Base-by-base conservation (phyloP, 495 filamentous ascomycete genomes). In the Polyplosphaeria fusca region DNA sequence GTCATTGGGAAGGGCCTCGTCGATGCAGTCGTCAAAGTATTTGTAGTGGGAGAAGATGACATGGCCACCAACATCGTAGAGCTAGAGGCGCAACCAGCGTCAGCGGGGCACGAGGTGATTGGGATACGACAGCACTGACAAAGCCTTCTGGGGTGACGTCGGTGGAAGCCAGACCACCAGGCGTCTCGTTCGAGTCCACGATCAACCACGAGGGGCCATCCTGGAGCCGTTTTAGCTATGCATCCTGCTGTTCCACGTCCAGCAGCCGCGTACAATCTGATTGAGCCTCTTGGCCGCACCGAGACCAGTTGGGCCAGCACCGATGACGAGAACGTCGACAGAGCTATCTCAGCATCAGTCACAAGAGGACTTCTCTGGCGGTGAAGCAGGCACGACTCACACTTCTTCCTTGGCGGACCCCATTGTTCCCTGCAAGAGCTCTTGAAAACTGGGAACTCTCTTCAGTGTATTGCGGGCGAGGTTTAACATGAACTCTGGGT, bases 41-140 rank as follows among this genome's bases (percentile, higher is more conserved):
- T 95, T 96, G 84, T 97, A 98, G 82, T 98, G 93, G 58, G 93
- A 98, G 82, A 98, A 98, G 74, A 98, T 97, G 76, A 98, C 93
- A 76, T 98, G 93, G 65, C 93, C 93, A 70, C 93, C 93, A 66
- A 98, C 93, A 79, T 98, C 93, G 79, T 96, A 98, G 64, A 98
- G 85, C 92, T 97, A 65, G 18, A 43, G 64, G 16, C 40, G 37
- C 32, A 11, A 19, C 54, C 48, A 54, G 49, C 26, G n/a, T n/a
- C 27, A 23, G 58, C 35, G 48, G 25, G 43, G 22, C 42, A 42
- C 25, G 46, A 27, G 32, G 12, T 12, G 30, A 44, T 57, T 43
- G 20, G 41, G 28, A 48, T 30, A 47, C n/a, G 18, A 60, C 50
- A 50, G 48, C 47, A 93, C 91, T 70, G 83, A 97, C 92, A 76